A percentile compares a stretch with the other conserved stretches of the same genome.
These are phyloP conservation scores for Eragrostis curvula DNA, from an alignment of 176 grass and related monocot species.

Conservation along the genomic window DNA sequence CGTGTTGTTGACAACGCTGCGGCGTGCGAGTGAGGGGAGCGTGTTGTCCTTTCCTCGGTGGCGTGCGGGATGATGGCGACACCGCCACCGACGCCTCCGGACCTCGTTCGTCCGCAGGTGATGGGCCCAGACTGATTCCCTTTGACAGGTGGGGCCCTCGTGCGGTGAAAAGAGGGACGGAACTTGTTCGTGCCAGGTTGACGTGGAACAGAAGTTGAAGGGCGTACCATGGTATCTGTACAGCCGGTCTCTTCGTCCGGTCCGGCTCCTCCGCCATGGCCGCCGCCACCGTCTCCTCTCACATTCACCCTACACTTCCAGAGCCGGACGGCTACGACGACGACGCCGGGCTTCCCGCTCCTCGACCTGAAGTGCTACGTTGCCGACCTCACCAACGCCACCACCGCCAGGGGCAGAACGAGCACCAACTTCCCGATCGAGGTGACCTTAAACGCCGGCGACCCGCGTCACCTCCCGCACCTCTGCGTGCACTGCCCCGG, in stretches of 20 bases:
- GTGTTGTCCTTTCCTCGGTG: slow-evolving; percentile 19
- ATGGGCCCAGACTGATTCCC: neutral
- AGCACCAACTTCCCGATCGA: neutral
- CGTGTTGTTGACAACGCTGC: slow-evolving; percentile 15
- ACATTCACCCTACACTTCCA: neutral
- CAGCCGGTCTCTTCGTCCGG: too few relatives aligned
- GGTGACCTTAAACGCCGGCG: neutral
- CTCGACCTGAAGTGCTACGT: slow-evolving; percentile 2
- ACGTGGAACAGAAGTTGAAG: too few relatives aligned
- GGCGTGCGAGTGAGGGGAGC: slow-evolving; percentile 4
- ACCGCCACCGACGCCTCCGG: slow-evolving; percentile 40
- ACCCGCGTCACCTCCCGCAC: neutral
- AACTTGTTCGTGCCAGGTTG: too few relatives aligned
- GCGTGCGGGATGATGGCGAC: slow-evolving; percentile 43
- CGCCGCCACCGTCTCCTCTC: neutral
- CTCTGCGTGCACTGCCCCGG: neutral
- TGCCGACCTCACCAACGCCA: slow-evolving; percentile 4
- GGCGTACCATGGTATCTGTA: too few relatives aligned
- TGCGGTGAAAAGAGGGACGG: too few relatives aligned
- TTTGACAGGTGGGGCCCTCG: neutral
- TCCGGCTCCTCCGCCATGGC: neutral
- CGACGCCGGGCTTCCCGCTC: neutral
- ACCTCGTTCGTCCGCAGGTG: neutral
- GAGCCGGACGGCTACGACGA: neutral
- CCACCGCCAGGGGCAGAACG: neutral